These are phyloP conservation scores for Comarum palustre DNA, from an alignment of 306 rosid genomes.

Conservation along the genomic window DNA sequence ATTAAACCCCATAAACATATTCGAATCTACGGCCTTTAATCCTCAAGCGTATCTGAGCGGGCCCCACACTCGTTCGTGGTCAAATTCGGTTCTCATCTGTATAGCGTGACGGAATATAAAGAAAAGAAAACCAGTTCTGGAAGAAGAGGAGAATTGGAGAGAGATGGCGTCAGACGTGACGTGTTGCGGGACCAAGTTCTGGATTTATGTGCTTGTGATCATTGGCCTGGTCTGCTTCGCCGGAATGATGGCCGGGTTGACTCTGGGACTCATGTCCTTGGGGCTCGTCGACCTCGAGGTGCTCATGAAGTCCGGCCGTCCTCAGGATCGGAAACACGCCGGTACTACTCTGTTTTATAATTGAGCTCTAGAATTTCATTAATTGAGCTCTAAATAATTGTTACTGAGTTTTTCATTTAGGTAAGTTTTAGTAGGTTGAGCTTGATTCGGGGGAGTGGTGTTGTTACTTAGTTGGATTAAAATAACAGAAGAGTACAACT, in stretches of 20 bases:
- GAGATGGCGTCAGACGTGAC: constrained; percentile 56
- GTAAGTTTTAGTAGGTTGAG: background rate
- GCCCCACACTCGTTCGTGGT: background rate
- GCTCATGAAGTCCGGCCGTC: constrained; percentile 90
- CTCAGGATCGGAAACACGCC: constrained; percentile 87
- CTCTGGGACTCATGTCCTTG: constrained; percentile 94
- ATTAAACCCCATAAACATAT: background rate
- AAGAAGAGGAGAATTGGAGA: background rate
- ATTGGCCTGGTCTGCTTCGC: constrained; percentile 76
- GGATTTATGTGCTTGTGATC: constrained; percentile 42
- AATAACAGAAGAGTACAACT: background rate
- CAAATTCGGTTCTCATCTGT: background rate
- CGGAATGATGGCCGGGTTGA: constrained; percentile 95
- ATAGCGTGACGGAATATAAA: background rate
- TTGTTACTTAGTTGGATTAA: background rate
- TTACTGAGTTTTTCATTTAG: background rate
- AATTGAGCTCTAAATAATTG: background rate
- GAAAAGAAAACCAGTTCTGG: too few species aligned
- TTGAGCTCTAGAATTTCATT: background rate
- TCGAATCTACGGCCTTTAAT: background rate
- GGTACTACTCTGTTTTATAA: constrained; percentile 24
- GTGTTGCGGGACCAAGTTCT: constrained; percentile 68
- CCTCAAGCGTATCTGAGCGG: background rate
- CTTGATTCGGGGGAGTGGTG: background rate
- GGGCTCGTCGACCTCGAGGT: constrained; percentile 98